These are phyloP conservation scores for Geotrichum aggregatum DNA, from an alignment of 1,139 yeast species.

Conservation along the genomic window DNA sequence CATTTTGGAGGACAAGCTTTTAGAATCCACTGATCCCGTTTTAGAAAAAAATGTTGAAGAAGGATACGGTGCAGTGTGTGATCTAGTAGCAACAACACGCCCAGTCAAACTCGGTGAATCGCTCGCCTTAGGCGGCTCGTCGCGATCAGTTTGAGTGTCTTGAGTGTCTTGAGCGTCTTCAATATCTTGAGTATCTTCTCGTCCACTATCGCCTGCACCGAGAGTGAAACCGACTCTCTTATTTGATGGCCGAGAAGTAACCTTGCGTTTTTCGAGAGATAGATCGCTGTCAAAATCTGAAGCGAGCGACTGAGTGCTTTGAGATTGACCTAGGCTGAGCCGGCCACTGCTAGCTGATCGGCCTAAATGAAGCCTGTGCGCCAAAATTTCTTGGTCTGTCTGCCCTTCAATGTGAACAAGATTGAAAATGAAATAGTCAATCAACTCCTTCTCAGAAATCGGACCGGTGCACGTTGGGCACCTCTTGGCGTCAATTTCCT, in stretches of 20 bases:
- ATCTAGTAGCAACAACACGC: neutral
- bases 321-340: neutral
- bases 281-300: neutral
- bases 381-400: constrained; percentile 26
- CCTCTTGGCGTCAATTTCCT: constrained; percentile 22
- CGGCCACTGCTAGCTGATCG: neutral
- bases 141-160: neutral
- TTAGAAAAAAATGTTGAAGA: neutral
- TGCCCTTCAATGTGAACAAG: constrained; percentile 27
- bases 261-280: neutral
- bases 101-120: neutral
- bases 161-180: constrained; percentile 1
- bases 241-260: neutral
- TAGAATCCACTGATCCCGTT: neutral
- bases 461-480: constrained; percentile 30
- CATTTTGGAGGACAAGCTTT: neutral
- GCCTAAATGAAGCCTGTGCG: constrained; percentile 1
- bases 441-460: constrained; percentile 24
- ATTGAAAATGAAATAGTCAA: constrained; percentile 31
- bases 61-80: neutral
- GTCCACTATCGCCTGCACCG: neutral
- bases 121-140: neutral
- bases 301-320: neutral
- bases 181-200: neutral
- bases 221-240: neutral